Percentiles rank a stretch among this genome's conserved stretches.
Conservation (phyloP, 1,284 basidiomycete genomes). For the Malassezia japonica region DNA sequence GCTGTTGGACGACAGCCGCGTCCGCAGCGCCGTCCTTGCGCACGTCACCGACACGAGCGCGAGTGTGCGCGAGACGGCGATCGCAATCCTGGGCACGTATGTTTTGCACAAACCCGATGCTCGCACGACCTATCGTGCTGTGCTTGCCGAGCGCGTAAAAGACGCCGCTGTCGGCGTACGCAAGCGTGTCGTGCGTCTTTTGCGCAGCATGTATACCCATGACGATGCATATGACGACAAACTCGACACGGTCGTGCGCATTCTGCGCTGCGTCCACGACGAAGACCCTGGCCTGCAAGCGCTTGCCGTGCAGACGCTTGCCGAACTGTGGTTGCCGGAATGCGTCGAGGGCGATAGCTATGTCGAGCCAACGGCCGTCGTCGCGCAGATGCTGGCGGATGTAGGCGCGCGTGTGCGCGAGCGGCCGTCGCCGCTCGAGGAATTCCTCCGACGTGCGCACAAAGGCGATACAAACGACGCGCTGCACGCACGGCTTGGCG, state of each 20-base stretch:
- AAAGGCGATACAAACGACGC: neutral
- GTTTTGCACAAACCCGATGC: conserved; percentile 76
- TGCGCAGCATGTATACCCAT: conserved; percentile 68
- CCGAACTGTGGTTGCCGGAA: conserved; percentile 71
- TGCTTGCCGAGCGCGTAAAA: conserved; percentile 76
- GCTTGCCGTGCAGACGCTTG: conserved; percentile 72
- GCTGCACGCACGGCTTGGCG: conserved; percentile 60
- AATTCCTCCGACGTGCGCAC: conserved; percentile 61
- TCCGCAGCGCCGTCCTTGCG: conserved; percentile 61
- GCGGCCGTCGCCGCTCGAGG: conserved; percentile 70
- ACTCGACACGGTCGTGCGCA: conserved; percentile 69
- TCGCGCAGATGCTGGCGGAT: conserved; percentile 63
- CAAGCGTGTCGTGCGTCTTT: conserved; percentile 84
- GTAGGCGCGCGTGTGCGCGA: conserved; percentile 72
- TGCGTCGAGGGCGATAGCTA: neutral
- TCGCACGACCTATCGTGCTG: conserved; percentile 71
- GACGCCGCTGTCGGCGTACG: conserved; percentile 86
- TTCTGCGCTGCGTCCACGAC: conserved; percentile 76
- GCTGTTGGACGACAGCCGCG: conserved; percentile 21
- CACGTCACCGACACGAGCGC: conserved; percentile 81
- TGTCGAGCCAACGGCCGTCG: conserved; percentile 52
- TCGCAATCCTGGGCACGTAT: conserved; percentile 90
- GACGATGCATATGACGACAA: conserved; percentile 57
- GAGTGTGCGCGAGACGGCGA: conserved; percentile 85
- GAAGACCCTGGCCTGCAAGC: conserved; percentile 83